phyloP scores from a whole-genome alignment of 768 basidiomycete species.

The Tulasnella sp. region DNA sequence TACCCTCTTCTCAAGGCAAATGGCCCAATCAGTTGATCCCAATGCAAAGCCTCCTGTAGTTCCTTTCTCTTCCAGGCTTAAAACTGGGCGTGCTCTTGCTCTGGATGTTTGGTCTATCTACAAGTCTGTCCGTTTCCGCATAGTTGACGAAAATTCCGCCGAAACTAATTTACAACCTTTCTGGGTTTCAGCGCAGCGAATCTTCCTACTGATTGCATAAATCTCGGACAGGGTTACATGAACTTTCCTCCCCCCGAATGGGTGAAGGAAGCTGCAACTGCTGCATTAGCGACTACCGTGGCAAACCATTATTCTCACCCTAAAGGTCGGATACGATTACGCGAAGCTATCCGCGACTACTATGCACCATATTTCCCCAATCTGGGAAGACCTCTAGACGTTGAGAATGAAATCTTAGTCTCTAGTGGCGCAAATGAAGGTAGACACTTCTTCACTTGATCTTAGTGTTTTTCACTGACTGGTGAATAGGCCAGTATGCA shows the following conservation, averaged over 20 bases:
- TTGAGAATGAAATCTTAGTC: constrained; percentile 80
- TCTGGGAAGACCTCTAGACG: constrained; percentile 55
- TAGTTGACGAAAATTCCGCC: constrained; percentile 11
- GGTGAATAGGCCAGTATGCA: constrained; percentile 68
- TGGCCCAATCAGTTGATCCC: constrained; percentile 7
- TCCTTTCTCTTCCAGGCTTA: constrained; percentile 57
- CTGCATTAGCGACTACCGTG: constrained; percentile 47
- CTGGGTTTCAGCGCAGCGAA: constrained; percentile 53
- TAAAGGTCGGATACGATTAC: constrained; percentile 72
- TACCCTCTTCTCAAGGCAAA: too few species aligned
- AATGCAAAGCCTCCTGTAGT: constrained; percentile 30
- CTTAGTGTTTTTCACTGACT: constrained; percentile 9
- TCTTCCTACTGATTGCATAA: constrained; percentile 82
- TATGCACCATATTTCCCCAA: constrained; percentile 35
- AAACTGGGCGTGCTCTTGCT: constrained; percentile 61
- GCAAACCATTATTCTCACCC: constrained; percentile 87
- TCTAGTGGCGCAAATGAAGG: constrained; percentile 98
- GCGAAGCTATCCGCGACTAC: constrained; percentile 72
- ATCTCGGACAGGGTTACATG: constrained; percentile 93
- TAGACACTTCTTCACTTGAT: constrained; percentile 22
- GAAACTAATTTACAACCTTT: constrained; percentile 6
- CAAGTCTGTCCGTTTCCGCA: constrained; percentile 39
- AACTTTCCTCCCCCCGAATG: constrained; percentile 77
- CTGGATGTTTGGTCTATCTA: constrained; percentile 87
- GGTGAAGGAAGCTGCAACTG: constrained; percentile 59